Evolutionary conservation across 192 early-diverging fungal genomes (phyloP), one percentile per base, ranked within the genome.

Genomic region (Dispira simplex): DNA sequence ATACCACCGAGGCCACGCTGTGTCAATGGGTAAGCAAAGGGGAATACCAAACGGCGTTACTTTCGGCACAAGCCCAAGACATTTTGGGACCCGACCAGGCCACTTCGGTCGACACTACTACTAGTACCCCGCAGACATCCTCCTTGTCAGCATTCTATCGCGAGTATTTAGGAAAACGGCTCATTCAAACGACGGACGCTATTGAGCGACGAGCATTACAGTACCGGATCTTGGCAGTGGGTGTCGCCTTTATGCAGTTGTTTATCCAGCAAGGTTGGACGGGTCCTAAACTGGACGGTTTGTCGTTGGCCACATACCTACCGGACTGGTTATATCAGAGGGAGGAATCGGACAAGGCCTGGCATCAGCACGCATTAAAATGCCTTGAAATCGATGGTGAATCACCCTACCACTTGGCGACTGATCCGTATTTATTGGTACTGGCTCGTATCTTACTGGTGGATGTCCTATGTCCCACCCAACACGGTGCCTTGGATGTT

Each of bases 251-350:
- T 43, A 75, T 97, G n/a, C 82, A 84, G 32, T 74, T 80, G 20
- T 97, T 97, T 75, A 66, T 93, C 20, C 92, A 97, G 74, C 74
- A 78, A 43, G 83, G 80, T 62, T 95, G 90, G 89, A 97, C 94
- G 0, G 94, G 94, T 6, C 94, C 94, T 9, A 66, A 74, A 8
- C 49, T 94, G 12, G 69, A 71, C 11, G 32, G 32, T 39, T 69
- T 87, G 10, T 80, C 87, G 62, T 69, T 83, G 0, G 69, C 71
- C 16, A 66, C 77, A 11, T 49, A 91, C 12, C 66, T 97, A 11
- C 85, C 85, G 11, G 75, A 64, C 59, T 53, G 23, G 56, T 79
- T 56, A 62, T 72, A 58, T 44, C 55, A 68, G 6, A 26, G 21
- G 11, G 20, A n/a, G 21, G 20, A 20, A 25, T 25, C 63, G 11